Conservation (phyloP, 2,329 filamentous ascomycete species). For the Epichloe baconii region DNA sequence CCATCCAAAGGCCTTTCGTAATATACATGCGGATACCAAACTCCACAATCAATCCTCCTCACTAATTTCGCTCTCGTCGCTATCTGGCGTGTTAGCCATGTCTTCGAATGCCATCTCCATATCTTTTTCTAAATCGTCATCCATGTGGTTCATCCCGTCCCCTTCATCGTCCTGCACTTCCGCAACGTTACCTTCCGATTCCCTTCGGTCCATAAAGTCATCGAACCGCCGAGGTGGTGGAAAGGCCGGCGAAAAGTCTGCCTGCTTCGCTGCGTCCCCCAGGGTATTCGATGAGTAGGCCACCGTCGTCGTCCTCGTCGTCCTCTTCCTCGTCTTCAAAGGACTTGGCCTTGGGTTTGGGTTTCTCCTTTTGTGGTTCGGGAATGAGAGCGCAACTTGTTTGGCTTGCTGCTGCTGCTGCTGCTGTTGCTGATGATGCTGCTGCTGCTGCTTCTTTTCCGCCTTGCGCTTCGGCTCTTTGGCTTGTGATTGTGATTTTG, state of each 20-base stretch:
- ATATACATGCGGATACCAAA: background rate
- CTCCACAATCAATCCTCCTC: slow-evolving; percentile 42
- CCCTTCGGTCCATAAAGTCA: slow-evolving; percentile 35
- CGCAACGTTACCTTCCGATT: slow-evolving; percentile 23
- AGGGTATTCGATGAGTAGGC: slow-evolving; percentile 47
- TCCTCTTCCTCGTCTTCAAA: slow-evolving; percentile 37
- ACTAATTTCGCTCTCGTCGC: slow-evolving; percentile 51
- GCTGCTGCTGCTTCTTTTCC: slow-evolving; percentile 23
- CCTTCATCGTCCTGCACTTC: slow-evolving; percentile 17
- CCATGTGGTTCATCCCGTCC: slow-evolving; percentile 17
- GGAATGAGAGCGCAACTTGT: slow-evolving; percentile 20
- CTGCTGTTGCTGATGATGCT: slow-evolving; percentile 18
- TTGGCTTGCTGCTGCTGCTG: slow-evolving; percentile 20
- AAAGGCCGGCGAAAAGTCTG: slow-evolving; percentile 37
- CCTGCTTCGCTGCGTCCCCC: slow-evolving; percentile 25
- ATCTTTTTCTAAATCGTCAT: slow-evolving; percentile 34
- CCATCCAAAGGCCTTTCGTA: background rate
- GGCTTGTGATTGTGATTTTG: slow-evolving; percentile 4
- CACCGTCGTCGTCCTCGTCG: slow-evolving; percentile 43
- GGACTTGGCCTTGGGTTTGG: slow-evolving; percentile 12
- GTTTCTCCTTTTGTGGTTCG: slow-evolving; percentile 18
- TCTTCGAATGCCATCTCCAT: slow-evolving; percentile 38
- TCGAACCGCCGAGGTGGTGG: slow-evolving; percentile 36
- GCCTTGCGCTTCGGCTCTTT: slow-evolving; percentile 15
- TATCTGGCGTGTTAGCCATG: slow-evolving; percentile 35